Evolutionary conservation across 129 eudicot species (phyloP).

Genomic region (Glebionis coronaria): DNA sequence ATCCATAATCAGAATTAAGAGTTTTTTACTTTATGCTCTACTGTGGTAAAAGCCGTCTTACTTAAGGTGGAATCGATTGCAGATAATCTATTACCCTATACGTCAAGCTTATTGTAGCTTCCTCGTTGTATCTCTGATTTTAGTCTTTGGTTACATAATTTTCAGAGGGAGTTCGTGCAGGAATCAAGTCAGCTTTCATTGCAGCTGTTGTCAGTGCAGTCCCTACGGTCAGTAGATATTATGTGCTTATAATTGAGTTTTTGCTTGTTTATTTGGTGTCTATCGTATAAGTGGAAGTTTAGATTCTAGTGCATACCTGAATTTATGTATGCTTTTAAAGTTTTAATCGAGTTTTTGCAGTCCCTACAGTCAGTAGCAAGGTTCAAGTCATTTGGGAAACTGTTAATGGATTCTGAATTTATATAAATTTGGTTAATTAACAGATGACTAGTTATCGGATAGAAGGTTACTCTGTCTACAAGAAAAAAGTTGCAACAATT

Average conservation of each 20-base stretch:
- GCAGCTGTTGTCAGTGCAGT: conserved; percentile 68
- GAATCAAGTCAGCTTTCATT: conserved; percentile 76
- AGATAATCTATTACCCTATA: not conserved
- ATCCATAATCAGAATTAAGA: no score
- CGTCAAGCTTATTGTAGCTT: not conserved
- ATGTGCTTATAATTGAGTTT: not conserved
- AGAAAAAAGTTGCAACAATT: not conserved
- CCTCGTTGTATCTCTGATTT: not conserved
- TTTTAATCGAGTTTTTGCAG: no score
- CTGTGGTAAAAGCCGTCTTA: not conserved
- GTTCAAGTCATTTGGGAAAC: not conserved
- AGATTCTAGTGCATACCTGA: no score
- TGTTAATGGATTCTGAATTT: not conserved
- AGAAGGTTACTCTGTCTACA: not conserved
- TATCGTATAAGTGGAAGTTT: not conserved
- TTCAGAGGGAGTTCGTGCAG: conserved; percentile 88
- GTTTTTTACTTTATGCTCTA: not conserved
- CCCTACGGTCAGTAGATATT: conserved; percentile 56
- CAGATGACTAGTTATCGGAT: not conserved
- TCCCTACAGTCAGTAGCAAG: no score
- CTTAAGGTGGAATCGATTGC: not conserved
- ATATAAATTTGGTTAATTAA: not conserved
- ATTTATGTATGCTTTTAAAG: no score
- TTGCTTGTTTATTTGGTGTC: not conserved
- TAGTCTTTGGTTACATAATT: conserved; percentile 10